Base-by-base conservation (phyloP, 108 stramenopile species). In the Nannochloropsis oceanica region DNA sequence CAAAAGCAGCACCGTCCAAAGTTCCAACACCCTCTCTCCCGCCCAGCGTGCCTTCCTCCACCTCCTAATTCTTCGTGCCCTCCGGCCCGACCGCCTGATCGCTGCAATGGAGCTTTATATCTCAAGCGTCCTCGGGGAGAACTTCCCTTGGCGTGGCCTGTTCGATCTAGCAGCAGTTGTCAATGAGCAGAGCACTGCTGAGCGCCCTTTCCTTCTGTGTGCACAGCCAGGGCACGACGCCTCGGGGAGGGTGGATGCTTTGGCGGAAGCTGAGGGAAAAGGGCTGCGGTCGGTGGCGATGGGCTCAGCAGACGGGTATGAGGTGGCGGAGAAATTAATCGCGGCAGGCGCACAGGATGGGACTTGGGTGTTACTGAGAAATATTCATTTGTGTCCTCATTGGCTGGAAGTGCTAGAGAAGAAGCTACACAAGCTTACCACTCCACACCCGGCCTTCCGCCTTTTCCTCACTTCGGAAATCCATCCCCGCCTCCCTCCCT, bases 361-460 rank as follows among this genome's bases (percentile, higher is more conserved):
- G 43, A 93, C 92, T 25, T 99, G 99, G 99, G 98, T 99, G 11
- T 92, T 99, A 92, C 91, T 99, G 79, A 95, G 97, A 84, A 99
- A 99, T 87, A 92, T 93, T 24, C 99, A 99, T 90, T 89, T 99
- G n/a, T 97, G 96, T 82, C 93, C 95, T n/a, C 96, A 96, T 80
- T 99, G 97, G 97, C 91, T 99, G n/a, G 92, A 86, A 44, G 93
- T 93, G 26, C 92, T 99, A n/a, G 97, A 97, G 82, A 97, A 98
- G 91, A 93, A 87, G 87, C 94, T 99, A 22, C 96, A 96, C 82
- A 89, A 92, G 12, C 91, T 96, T 20, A 92, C 96, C 84, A 80
- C 84, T n/a, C 27, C 44, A 14, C 79, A 89, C 79, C 43, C 85
- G 9, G 92, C 94, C 83, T 95, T 97, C 89, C 91, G 97, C 34